Conservation (phyloP, 306 rosid species). For the Vigna trinervia region DNA sequence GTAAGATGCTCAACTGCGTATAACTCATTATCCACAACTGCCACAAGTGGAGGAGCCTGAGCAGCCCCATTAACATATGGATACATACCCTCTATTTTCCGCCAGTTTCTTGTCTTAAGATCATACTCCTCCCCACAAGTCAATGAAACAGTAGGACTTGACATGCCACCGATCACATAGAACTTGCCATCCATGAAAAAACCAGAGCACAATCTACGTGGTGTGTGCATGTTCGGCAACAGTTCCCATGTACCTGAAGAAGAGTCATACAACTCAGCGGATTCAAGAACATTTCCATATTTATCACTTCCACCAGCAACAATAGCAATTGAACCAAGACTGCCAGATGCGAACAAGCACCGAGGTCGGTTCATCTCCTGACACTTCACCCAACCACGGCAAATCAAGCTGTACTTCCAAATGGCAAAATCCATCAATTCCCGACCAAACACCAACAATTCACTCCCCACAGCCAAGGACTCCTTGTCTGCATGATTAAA, state of each 20-base stretch:
- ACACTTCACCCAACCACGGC: constrained; percentile 63
- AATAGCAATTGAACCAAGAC: constrained; percentile 69
- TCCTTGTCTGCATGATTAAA: constrained; percentile 83
- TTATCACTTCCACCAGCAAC: constrained; percentile 81
- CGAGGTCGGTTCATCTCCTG: constrained; percentile 74
- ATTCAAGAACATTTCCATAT: constrained; percentile 64
- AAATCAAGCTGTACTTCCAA: constrained; percentile 68
- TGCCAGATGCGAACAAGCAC: constrained; percentile 77
- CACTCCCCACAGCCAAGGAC: constrained; percentile 76
- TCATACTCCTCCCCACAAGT: constrained; percentile 84
- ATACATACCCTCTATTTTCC: constrained; percentile 72
- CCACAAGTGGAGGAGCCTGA: constrained; percentile 88
- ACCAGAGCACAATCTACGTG: constrained; percentile 77
- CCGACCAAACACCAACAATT: constrained; percentile 75
- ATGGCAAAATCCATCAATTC: constrained; percentile 74
- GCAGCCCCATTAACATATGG: constrained; percentile 69
- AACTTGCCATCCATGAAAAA: constrained; percentile 75
- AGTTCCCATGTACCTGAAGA: constrained; percentile 63
- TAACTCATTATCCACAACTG: constrained; percentile 75
- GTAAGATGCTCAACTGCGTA: constrained; percentile 74
- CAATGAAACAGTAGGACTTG: constrained; percentile 62
- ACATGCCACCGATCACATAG: constrained; percentile 85
- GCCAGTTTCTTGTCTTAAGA: constrained; percentile 67
- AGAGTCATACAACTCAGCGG: constrained; percentile 71
- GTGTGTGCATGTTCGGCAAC: constrained; percentile 70